Base-by-base conservation (phyloP, 2,329 filamentous ascomycete genomes). In the Neurospora sp. region DNA sequence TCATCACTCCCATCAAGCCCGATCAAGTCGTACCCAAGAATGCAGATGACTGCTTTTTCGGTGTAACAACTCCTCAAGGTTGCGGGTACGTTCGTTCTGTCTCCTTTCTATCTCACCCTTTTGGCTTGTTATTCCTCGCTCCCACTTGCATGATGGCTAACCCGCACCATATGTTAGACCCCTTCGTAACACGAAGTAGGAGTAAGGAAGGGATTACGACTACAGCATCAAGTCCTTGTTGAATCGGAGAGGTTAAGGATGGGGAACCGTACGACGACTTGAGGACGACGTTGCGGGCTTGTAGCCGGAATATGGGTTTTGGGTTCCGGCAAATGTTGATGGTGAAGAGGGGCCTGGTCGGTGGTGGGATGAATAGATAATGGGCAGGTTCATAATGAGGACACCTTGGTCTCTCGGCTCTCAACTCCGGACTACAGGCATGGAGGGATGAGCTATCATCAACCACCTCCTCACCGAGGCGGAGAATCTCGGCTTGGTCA, bases 21-120 rank as follows among this genome's bases (percentile, higher is more conserved):
- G 78, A 87, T 72, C 85, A 87, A 76, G 80, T 88, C 40, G 83
- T 88, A n/a, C 75, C 79, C 37, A 84, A 81, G 74, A 74, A 77
- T 19, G 41, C 74, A 2, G 83, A 82, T 37, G 86, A 88, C 76
- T 88, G 86, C 76, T 85, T 82, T 74, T 86, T 84, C 74, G 86
- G 86, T 40, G 84, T 86, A 19, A 81, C 83, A 5, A 88, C 86
- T 39, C 85, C 86, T 4, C 79, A 82, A 69, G 86, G 86, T 40
- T 88, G 86, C 83, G 86, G 81, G 86, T 88, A 76, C 73, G 85
- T 81, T 19, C 73, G 85, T 81, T 19, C 66, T 39, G 8, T 65
- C 40, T 33, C 38, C 19, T 39, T 39, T 12, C 38, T 39, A 39
- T 39, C 0, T 39, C 38, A 39, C 4, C 11, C 38, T 4, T 39